A percentile compares a stretch with the other conserved stretches of the same genome.
Conservation (phyloP, 805 yeast species). For the Debaryomyces prosopidis region DNA sequence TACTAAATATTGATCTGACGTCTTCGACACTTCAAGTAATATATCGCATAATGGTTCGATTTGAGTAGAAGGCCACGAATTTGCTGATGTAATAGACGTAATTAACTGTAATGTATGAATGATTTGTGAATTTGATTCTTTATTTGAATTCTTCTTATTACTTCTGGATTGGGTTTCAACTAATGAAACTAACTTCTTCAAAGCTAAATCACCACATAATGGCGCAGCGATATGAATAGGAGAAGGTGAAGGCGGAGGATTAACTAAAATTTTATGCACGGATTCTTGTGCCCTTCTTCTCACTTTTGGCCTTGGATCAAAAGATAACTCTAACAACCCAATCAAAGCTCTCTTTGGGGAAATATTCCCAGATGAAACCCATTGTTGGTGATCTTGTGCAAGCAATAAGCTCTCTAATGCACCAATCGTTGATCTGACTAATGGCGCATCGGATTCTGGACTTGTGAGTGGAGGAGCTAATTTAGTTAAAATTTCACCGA, state of each 20-base stretch:
- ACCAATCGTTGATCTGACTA: slow-evolving; percentile 81
- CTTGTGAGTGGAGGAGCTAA: slow-evolving; percentile 79
- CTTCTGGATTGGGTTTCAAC: slow-evolving; percentile 32
- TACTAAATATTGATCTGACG: slow-evolving; percentile 84
- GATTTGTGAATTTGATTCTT: slow-evolving; percentile 55
- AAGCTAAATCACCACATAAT: slow-evolving; percentile 66
- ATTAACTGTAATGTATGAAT: slow-evolving; percentile 80
- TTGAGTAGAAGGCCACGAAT: slow-evolving; percentile 78
- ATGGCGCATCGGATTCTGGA: slow-evolving; percentile 72
- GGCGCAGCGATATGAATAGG: slow-evolving; percentile 77
- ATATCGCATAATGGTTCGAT: slow-evolving; percentile 75
- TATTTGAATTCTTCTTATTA: slow-evolving; percentile 37
- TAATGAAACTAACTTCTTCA: slow-evolving; percentile 52
- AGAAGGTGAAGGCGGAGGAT: slow-evolving; percentile 76
- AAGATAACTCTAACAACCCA: slow-evolving; percentile 73
- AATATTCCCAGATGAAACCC: slow-evolving; percentile 60
- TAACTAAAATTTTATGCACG: slow-evolving; percentile 58
- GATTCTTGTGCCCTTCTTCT: slow-evolving; percentile 95
- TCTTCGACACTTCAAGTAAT: slow-evolving; percentile 71
- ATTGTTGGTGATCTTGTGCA: slow-evolving; percentile 77
- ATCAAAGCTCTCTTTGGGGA: slow-evolving; percentile 82
- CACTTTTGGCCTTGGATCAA: slow-evolving; percentile 92
- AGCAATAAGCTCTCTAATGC: slow-evolving; percentile 75
- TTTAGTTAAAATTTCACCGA: slow-evolving; percentile 73
- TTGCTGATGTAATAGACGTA: slow-evolving; percentile 66